Percentiles rank a stretch among this genome's conserved stretches.
Evolutionary conservation across 306 rosid species (phyloP).

Genomic region (Urtica urens): DNA sequence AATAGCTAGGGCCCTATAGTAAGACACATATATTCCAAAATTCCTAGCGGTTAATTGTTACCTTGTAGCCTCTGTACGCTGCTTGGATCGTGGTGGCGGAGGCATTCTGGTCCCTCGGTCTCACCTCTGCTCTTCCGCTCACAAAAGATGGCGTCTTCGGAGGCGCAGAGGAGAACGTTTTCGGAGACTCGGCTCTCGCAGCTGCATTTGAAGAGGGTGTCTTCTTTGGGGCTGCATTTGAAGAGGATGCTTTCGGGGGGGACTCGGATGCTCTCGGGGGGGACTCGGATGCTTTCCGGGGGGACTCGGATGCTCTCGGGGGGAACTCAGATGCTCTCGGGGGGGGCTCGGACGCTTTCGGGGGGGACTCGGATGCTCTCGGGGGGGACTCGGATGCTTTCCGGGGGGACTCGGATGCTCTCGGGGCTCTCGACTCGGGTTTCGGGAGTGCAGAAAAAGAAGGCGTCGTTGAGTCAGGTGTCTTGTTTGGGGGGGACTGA

Average conservation of each 20-base stretch:
- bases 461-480: conserved; percentile 49
- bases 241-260: conserved; percentile 33
- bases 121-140: conserved; percentile 65
- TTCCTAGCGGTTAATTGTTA: too few species aligned
- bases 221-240: conserved; percentile 29
- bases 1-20: too few species aligned
- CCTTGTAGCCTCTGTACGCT: conserved; percentile 76
- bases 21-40: too few species aligned
- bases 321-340: conserved; percentile 23
- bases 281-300: conserved; percentile 11
- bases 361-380: conserved; percentile 31
- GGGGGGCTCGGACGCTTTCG: conserved; percentile 24
- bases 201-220: conserved; percentile 35
- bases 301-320: conserved; percentile 41
- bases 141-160: too few species aligned
- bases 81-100: conserved; percentile 89
- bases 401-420: conserved; percentile 28
- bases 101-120: conserved; percentile 61
- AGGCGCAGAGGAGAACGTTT: conserved; percentile 31
- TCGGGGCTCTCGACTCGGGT: conserved; percentile 37
- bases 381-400: conserved; percentile 41
- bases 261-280: conserved; percentile 44
- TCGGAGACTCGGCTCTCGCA: conserved; percentile 48
- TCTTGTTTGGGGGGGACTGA: conserved; percentile 53
- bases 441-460: conserved; percentile 20